These are phyloP conservation scores for Paxillus involutus DNA, from an alignment of 768 basidiomycete genomes.

Conservation along the genomic window DNA sequence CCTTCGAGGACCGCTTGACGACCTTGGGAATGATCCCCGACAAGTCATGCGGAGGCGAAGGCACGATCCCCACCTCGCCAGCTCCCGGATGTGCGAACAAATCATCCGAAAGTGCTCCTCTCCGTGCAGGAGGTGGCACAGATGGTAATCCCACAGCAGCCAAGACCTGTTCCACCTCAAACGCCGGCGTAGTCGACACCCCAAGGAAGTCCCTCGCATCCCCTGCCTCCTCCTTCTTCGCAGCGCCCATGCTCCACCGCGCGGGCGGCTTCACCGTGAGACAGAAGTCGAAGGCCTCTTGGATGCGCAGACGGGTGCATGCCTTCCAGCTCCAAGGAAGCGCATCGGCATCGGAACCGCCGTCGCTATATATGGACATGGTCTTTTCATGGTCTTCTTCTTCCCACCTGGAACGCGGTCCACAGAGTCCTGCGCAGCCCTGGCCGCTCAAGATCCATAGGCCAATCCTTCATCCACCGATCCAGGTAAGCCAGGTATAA, in stretches of 20 bases:
- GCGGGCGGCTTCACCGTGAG: slow-evolving; percentile 41
- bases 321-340: slow-evolving; percentile 83
- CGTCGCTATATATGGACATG: slow-evolving; percentile 48
- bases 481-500: neutral
- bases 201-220: slow-evolving; percentile 21
- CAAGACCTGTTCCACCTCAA: slow-evolving; percentile 57
- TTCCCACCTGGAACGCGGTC: slow-evolving; percentile 83
- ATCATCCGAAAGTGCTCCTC: slow-evolving; percentile 61
- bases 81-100: slow-evolving; percentile 56
- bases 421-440: slow-evolving; percentile 79
- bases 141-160: slow-evolving; percentile 54
- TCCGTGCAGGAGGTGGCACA: slow-evolving; percentile 51
- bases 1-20: slow-evolving; percentile 45
- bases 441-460: slow-evolving; percentile 80
- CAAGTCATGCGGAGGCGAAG: slow-evolving; percentile 29
- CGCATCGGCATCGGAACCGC: slow-evolving; percentile 40
- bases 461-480: slow-evolving; percentile 50
- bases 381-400: slow-evolving; percentile 72
- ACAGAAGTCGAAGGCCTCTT: slow-evolving; percentile 84
- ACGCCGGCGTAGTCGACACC: slow-evolving; percentile 32
- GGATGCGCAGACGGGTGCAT: slow-evolving; percentile 65
- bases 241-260: slow-evolving; percentile 35
- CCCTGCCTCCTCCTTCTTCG: slow-evolving; percentile 32
- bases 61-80: slow-evolving; percentile 21
- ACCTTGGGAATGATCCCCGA: slow-evolving; percentile 46